These are phyloP conservation scores for Ustilaginoidea virens DNA, from an alignment of 2,329 filamentous ascomycete species.

Conservation along the genomic window DNA sequence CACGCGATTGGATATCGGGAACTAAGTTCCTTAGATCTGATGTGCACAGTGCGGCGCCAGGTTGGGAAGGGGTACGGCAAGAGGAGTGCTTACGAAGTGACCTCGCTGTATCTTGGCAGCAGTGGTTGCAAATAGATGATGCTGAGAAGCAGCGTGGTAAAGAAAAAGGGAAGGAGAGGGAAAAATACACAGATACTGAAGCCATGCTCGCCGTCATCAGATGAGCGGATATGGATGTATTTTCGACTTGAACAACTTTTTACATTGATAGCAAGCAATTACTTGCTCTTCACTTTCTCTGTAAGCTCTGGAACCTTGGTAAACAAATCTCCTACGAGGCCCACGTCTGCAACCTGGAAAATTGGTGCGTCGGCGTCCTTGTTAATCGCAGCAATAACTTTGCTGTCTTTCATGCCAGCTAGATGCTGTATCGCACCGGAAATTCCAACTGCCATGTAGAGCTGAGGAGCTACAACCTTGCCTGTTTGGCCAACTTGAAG, in stretches of 20 bases:
- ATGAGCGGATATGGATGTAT: conserved; percentile 11
- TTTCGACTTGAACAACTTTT: not conserved
- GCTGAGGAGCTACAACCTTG: conserved; percentile 91
- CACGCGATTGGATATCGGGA: conserved; percentile 51
- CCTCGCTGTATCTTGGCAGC: conserved; percentile 59
- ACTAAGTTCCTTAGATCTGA: conserved; percentile 21
- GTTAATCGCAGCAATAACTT: conserved; percentile 98
- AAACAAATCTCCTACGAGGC: conserved; percentile 88
- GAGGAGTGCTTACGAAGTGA: conserved; percentile 40
- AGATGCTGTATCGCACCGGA: conserved; percentile 96
- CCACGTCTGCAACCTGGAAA: conserved; percentile 95
- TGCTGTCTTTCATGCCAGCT: conserved; percentile 99
- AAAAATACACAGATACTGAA: conserved; percentile 44
- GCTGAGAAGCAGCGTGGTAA: conserved; percentile 55
- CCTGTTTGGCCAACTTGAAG: conserved; percentile 96
- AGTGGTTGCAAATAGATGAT: conserved; percentile 74
- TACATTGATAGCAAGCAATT: conserved; percentile 5
- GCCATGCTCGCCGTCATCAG: conserved; percentile 42
- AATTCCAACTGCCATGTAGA: conserved; percentile 92
- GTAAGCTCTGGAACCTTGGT: conserved; percentile 92
- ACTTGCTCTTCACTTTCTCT: conserved; percentile 65
- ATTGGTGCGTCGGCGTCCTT: conserved; percentile 96
- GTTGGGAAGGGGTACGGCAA: conserved; percentile 62
- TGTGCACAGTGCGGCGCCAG: conserved; percentile 18
- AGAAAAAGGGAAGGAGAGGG: conserved; percentile 57